Conservation (phyloP, 306 rosid genomes). For the Pterocarpus macrocarpus region DNA sequence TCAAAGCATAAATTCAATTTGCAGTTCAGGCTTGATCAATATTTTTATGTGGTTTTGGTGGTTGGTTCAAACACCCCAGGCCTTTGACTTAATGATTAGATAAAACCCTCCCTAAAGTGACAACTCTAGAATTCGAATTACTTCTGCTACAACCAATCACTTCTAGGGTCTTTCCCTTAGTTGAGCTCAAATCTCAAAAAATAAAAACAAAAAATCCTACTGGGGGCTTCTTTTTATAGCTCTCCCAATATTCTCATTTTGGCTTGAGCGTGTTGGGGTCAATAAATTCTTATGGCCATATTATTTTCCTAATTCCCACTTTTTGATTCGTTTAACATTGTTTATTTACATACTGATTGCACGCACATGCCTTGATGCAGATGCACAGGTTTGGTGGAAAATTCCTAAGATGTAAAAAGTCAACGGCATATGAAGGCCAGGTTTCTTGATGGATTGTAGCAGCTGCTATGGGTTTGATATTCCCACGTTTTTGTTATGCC, state of each 20-base stretch:
- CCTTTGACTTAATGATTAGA: conserved; percentile 7
- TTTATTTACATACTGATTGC: conserved; percentile 12
- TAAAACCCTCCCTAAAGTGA: too few species aligned
- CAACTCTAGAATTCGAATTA: too few species aligned
- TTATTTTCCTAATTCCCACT: conserved; percentile 15
- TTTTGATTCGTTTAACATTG: not conserved
- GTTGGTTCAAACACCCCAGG: not conserved
- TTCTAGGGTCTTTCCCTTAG: not conserved
- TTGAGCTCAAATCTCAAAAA: conserved; percentile 21
- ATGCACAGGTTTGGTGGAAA: conserved; percentile 50
- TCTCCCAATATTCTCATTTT: conserved; percentile 14
- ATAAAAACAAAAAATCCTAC: not conserved
- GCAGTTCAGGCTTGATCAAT: not conserved
- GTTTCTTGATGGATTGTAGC: conserved; percentile 46
- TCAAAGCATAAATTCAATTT: not conserved
- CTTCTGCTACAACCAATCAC: too few species aligned
- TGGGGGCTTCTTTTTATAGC: not conserved
- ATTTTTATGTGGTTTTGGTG: not conserved
- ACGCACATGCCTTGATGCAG: conserved; percentile 50
- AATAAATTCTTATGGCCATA: conserved; percentile 14
- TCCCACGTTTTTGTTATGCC: conserved; percentile 36
- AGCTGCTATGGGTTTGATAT: conserved; percentile 53
- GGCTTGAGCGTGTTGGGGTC: conserved; percentile 1
- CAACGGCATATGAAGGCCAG: conserved; percentile 58
- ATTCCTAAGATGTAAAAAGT: conserved; percentile 59